phyloP scores from a whole-genome alignment of 352 stramenopile species.

The Pilasporangium apinafurcum region DNA sequence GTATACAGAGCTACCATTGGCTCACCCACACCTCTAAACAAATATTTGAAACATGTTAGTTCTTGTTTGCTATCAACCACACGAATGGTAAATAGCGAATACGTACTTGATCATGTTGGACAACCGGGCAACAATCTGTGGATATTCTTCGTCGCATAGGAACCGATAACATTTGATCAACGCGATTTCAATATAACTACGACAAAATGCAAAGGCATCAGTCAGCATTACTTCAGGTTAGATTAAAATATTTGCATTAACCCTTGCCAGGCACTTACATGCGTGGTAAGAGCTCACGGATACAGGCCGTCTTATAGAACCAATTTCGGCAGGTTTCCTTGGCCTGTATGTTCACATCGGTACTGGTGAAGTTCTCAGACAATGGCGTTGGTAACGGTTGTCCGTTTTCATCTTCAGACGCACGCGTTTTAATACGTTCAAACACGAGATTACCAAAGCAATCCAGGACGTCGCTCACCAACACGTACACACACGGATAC shows the following conservation, averaged over 20 bases:
- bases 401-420: conserved; percentile 47
- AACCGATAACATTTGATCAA: conserved; percentile 88
- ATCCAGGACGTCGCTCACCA: conserved; percentile 86
- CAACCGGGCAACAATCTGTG: conserved; percentile 71
- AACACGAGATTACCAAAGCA: conserved; percentile 86
- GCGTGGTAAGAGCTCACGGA: conserved; percentile 87
- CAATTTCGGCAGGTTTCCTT: conserved; percentile 91
- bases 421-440: conserved; percentile 62
- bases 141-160: conserved; percentile 85
- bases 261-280: conserved; percentile 83
- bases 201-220: neutral
- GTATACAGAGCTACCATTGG: conserved; percentile 85
- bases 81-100: neutral
- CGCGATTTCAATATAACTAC: conserved; percentile 83
- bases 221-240: neutral
- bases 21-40: conserved; percentile 77
- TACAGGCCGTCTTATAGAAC: conserved; percentile 94
- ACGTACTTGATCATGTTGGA: conserved; percentile 86
- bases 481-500: conserved; percentile 88
- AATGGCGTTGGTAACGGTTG: conserved; percentile 50
- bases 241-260: too few species aligned
- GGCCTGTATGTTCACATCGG: conserved; percentile 81
- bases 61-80: conserved; percentile 2
- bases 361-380: conserved; percentile 59
- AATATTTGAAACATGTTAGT: conserved; percentile 5